Evolutionary conservation across 2,329 filamentous ascomycete species (phyloP).

Genomic region (Monosporascus sp.): DNA sequence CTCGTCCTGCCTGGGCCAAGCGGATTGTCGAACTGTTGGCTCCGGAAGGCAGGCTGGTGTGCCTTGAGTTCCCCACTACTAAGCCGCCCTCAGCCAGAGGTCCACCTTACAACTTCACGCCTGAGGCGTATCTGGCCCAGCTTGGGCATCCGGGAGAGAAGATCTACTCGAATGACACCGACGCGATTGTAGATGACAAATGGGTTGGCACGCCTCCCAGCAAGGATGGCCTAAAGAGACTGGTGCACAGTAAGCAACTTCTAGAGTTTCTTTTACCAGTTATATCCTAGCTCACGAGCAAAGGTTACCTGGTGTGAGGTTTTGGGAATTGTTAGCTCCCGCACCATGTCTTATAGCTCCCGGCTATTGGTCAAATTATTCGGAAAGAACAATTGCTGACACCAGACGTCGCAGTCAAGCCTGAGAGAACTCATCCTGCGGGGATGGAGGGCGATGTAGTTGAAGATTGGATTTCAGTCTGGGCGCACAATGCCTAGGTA

Average conservation of each 20-base stretch:
- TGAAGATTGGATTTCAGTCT: neutral
- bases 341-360: no score
- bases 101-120: neutral
- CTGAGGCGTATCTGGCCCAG: neutral
- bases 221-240: neutral
- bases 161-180: neutral
- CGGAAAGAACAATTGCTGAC: no score
- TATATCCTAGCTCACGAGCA: no score
- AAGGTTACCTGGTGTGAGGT: no score
- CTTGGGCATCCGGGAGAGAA: neutral
- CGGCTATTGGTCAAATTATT: no score
- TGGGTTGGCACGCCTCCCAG: neutral
- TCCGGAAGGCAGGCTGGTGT: constrained; percentile 28
- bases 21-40: constrained; percentile 26
- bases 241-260: neutral
- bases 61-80: constrained; percentile 36
- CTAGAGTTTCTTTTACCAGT: no score
- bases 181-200: neutral
- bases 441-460: neutral
- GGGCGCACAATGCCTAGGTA: neutral
- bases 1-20: constrained; percentile 20
- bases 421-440: neutral
- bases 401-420: neutral
- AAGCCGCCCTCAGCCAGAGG: constrained; percentile 16
- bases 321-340: no score